These are phyloP conservation scores for Xerocomus spinulosus DNA, from an alignment of 768 basidiomycete genomes.

Conservation along the genomic window DNA sequence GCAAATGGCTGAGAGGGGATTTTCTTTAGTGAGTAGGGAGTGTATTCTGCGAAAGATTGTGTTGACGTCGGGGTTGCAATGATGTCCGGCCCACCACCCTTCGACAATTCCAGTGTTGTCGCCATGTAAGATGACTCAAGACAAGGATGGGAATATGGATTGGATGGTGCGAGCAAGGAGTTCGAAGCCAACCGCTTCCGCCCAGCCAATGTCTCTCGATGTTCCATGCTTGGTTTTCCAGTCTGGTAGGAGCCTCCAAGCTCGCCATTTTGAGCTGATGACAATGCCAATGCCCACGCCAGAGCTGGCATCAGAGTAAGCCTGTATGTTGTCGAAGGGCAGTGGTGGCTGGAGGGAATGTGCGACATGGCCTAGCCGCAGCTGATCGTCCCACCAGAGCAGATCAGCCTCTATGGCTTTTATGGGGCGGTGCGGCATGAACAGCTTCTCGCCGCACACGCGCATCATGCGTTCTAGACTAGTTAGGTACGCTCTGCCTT, in stretches of 20 bases:
- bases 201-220: not conserved
- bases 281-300: constrained; percentile 2
- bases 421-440: constrained; percentile 19
- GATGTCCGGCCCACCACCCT: constrained; percentile 31
- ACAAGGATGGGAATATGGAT: not conserved
- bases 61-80: constrained; percentile 28
- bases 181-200: not conserved
- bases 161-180: constrained; percentile 5
- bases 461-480: constrained; percentile 35
- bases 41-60: constrained; percentile 27
- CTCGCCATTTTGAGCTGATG: not conserved
- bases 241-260: not conserved
- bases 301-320: no score
- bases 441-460: constrained; percentile 26
- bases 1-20: not conserved
- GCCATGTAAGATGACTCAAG: not conserved
- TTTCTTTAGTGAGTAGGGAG: not conserved
- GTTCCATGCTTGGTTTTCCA: not conserved
- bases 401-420: not conserved
- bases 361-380: no score
- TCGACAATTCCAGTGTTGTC: constrained; percentile 37
- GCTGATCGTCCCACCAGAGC: not conserved
- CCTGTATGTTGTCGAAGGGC: not conserved
- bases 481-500: constrained; percentile 39
- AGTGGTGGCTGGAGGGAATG: not conserved